These are phyloP conservation scores for Periconia digitata DNA, from an alignment of 2,329 filamentous ascomycete species.

Conservation along the genomic window DNA sequence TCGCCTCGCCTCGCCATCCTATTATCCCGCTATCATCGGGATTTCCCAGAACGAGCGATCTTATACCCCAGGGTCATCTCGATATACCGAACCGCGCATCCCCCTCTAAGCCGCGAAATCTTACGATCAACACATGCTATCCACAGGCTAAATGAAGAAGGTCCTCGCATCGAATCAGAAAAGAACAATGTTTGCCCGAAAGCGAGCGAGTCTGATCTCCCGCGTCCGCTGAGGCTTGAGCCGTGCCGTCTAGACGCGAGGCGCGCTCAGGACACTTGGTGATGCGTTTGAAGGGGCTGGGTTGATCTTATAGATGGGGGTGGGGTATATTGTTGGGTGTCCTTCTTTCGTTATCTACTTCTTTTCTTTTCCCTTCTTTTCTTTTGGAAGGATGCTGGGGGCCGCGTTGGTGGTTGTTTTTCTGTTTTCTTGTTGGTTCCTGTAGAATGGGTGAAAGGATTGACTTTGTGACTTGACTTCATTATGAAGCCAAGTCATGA, in stretches of 20 bases:
- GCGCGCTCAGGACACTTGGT: background rate
- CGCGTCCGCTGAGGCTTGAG: background rate
- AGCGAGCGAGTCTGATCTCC: background rate
- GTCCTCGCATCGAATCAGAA: too few relatives aligned
- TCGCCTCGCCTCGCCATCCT: too few relatives aligned
- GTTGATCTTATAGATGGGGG: background rate
- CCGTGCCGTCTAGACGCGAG: background rate
- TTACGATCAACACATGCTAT: too few relatives aligned
- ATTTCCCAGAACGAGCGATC: too few relatives aligned
- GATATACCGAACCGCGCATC: background rate
- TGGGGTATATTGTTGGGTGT: background rate
- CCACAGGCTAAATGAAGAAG: too few relatives aligned
- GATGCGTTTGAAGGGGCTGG: background rate
- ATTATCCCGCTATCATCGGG: too few relatives aligned
- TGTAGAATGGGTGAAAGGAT: too few relatives aligned
- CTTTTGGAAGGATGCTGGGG: background rate
- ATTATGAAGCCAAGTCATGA: too few relatives aligned
- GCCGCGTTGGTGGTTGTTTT: background rate
- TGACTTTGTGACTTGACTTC: too few relatives aligned
- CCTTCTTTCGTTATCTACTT: background rate
- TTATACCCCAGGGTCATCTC: background rate
- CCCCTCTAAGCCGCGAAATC: background rate
- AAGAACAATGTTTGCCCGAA: background rate
- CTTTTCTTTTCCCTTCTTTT: background rate
- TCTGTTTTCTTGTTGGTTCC: too few relatives aligned